Base-by-base conservation (phyloP, 73 alveolate species). In the Symbiodinium pilosum region DNA sequence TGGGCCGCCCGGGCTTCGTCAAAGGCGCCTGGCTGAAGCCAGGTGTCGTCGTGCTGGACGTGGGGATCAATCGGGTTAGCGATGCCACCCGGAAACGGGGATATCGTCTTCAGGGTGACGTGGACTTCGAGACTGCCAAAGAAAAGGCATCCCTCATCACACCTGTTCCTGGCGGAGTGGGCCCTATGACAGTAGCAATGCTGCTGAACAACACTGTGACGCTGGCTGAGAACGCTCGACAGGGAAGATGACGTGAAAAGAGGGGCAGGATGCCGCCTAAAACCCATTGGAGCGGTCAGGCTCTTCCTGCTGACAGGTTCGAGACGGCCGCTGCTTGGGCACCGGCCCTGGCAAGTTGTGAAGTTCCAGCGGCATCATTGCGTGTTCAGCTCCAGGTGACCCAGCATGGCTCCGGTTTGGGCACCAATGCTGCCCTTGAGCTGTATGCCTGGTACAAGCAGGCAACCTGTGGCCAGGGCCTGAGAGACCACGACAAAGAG, bases 121-220 rank as follows among this genome's bases (percentile, higher is more conserved):
- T 99, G 56, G 94, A 94, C 77, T 69, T 51, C 36, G 93, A 54
- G 34, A 85, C 42, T 8, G 91, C 71, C 42, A 32, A 88, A 24
- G 84, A 8, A 39, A 77, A 20, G 77, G 99, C 99, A 54, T 68
- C 99, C 40, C 77, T 87, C 88, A 92, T 99, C 75, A 99, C 99
- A 6, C 99, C 99, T 16, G 99, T 99, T 36, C 99, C 99, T 0
- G 99, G 99, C 4, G 99, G 99, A 1, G 99, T 99, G 30, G 99
- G 99, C 12, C 99, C 99, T 34, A 99, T 99, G 99, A 99, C 99
- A 42, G 99, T 99, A 32, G 99, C 99, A 32, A 99, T 99, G 99
- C 99, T 99, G 52, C 43, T 99, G 99, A 91, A 81, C 84, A 99
- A 99, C 83, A 85, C 99, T 16, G 99, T 99, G 8, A 26, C 97